Base-by-base conservation (phyloP, 768 basidiomycete species). In the Terana coerulea region DNA sequence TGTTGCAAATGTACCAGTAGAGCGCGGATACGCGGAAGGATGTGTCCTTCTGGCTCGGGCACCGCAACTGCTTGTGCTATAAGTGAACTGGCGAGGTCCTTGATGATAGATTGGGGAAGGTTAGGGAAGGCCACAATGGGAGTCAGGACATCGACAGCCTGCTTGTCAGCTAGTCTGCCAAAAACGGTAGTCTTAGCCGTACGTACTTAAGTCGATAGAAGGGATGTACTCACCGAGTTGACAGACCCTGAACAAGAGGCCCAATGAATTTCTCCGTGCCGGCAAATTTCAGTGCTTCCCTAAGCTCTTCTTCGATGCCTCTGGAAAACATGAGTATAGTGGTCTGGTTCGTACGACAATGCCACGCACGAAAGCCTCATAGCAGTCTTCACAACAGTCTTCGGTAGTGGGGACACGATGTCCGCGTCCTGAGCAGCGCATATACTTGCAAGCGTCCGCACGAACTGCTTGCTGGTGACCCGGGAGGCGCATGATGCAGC, bases 371-470 rank as follows among this genome's bases (percentile, higher is more conserved):
- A 57, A 47, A 85, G 69, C 45, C 67, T 59, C 35, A 79, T 56
- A 42, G 88, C 17, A 1, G 53, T 45, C 39, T 55, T 55, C 5
- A 61, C 49, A 0, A 64, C 58, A 12, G 50, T 36, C 14, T 57
- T 52, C 2, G 65, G 51, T 17, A 88, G 68, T 7, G 61, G 59
- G 37, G 78, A 72, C 12, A 17, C 39, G 21, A 14, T 24, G 1
- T 86, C 57, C 51, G 77, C 72, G 14, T 79, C 70, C 66, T 92
- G 88, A 8, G 81, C 68, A 19, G 77, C 77, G 57, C 81, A 84
- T 1, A 94, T 71, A 1, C 84, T 79, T 21, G 91, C 69, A 0
- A 81, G 64, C 1, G 88, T 80, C 37, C 77, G 85, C 3, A 90
- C 64, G 33, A 87, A 78, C 56, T 91, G 86, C 19, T 73, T 70